Evolutionary conservation across 345 rosid species (phyloP).

Genomic region (Cochlearia excelsa): DNA sequence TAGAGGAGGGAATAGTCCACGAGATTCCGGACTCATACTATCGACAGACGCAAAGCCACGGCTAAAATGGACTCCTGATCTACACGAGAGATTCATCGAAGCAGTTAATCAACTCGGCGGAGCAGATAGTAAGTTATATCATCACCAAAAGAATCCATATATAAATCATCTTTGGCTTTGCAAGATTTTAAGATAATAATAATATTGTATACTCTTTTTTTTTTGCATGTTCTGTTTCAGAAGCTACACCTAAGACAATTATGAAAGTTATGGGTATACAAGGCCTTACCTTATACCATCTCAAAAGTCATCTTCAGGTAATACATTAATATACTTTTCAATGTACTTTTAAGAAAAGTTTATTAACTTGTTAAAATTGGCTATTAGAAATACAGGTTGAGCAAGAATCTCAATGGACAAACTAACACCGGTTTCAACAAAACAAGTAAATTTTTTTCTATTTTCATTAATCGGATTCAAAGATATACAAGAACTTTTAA

Average conservation of each 20-base stretch:
- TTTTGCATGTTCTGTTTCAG: slow-evolving; percentile 42
- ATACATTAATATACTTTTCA: slow-evolving; percentile 15
- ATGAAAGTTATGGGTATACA: slow-evolving; percentile 93
- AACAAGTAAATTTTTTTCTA: slow-evolving; percentile 39
- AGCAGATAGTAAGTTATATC: slow-evolving; percentile 70
- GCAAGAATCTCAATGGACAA: slow-evolving; percentile 89
- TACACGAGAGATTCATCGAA: slow-evolving; percentile 82
- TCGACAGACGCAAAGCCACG: slow-evolving; percentile 94
- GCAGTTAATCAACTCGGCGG: slow-evolving; percentile 96
- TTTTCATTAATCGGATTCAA: neutral
- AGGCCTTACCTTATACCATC: slow-evolving; percentile 90
- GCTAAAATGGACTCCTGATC: slow-evolving; percentile 89
- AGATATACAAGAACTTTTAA: too few species aligned
- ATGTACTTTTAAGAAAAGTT: neutral
- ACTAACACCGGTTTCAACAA: slow-evolving; percentile 56
- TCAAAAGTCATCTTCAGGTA: slow-evolving; percentile 97
- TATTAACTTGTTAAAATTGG: slow-evolving; percentile 27
- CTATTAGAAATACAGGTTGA: slow-evolving; percentile 84
- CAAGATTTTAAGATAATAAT: slow-evolving; percentile 12
- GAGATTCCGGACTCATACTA: slow-evolving; percentile 90
- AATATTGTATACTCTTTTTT: slow-evolving; percentile 5
- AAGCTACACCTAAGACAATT: slow-evolving; percentile 92
- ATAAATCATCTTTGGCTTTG: neutral
- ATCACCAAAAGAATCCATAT: slow-evolving; percentile 2
- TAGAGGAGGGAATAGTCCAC: slow-evolving; percentile 76